Conservation (phyloP, 768 basidiomycete genomes). For the Xanthoconium purpureum region DNA sequence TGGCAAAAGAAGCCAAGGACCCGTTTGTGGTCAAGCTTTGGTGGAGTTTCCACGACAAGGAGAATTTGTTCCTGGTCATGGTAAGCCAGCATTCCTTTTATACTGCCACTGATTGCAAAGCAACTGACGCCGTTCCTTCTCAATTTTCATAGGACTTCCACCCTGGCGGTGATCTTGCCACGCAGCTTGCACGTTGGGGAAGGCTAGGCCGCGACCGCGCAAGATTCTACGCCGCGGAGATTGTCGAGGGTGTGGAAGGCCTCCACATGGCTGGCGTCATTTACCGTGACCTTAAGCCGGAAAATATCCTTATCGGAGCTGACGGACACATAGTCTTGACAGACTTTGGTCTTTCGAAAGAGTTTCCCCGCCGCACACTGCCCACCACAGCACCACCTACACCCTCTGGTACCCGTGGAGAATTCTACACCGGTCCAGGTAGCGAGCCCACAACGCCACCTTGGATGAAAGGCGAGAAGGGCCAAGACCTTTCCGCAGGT, state of each 20-base stretch:
- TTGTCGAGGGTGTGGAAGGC: slow-evolving; percentile 94
- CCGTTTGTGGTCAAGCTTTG: slow-evolving; percentile 95
- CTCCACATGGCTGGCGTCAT: slow-evolving; percentile 93
- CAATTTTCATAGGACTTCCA: slow-evolving; percentile 72
- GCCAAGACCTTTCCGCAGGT: slow-evolving; percentile 48
- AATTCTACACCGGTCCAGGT: slow-evolving; percentile 50
- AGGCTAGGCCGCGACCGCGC: slow-evolving; percentile 90
- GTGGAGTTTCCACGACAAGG: slow-evolving; percentile 98
- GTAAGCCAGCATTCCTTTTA: slow-evolving; percentile 38
- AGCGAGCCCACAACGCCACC: slow-evolving; percentile 54
- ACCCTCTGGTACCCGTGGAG: slow-evolving; percentile 48
- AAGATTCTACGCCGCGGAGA: slow-evolving; percentile 96
- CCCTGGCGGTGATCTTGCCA: slow-evolving; percentile 94
- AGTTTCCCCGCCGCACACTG: slow-evolving; percentile 63
- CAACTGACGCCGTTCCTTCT: slow-evolving; percentile 15
- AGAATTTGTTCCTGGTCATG: slow-evolving; percentile 96
- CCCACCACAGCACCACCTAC: slow-evolving; percentile 55
- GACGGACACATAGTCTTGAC: slow-evolving; percentile 97
- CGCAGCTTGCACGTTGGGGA: slow-evolving; percentile 95
- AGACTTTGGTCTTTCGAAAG: slow-evolving; percentile 94
- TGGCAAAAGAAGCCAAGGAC: slow-evolving; percentile 85
- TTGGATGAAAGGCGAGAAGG: slow-evolving; percentile 72
- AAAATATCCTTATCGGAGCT: slow-evolving; percentile 91
- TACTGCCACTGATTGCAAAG: slow-evolving; percentile 3
- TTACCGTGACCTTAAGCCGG: slow-evolving; percentile 96